A percentile compares a stretch with the other conserved stretches of the same genome.
Evolutionary conservation across 192 early-diverging fungal species (phyloP).

Genomic region (Podila horticola): DNA sequence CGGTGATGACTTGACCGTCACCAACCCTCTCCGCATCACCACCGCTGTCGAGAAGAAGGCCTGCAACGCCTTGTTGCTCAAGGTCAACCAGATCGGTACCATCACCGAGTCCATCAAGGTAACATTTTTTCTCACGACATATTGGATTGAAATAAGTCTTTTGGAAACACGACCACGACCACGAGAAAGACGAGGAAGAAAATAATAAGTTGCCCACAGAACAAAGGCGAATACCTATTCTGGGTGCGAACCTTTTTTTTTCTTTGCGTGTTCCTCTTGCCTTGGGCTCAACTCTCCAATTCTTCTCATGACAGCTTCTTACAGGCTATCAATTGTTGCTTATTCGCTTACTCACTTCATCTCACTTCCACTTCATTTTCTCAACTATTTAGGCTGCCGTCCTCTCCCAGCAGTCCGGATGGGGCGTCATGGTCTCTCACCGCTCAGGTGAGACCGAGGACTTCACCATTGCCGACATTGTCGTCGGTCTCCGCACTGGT

Average conservation of each 20-base stretch:
- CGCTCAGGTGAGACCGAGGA: conserved; percentile 99
- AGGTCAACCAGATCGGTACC: conserved; percentile 99
- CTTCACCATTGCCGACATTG: conserved; percentile 93
- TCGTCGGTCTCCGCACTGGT: conserved; percentile 93
- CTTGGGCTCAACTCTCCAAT: conserved; percentile 13
- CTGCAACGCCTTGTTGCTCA: conserved; percentile 94
- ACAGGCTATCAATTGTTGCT: conserved; percentile 13
- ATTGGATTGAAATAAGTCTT: neutral
- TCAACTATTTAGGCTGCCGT: conserved; percentile 65
- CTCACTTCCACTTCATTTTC: neutral
- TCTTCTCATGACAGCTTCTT: neutral
- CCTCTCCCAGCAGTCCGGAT: conserved; percentile 85
- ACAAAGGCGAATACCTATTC: neutral
- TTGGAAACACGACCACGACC: too few species aligned
- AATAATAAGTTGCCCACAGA: neutral
- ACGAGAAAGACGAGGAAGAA: neutral
- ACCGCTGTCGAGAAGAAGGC: conserved; percentile 95
- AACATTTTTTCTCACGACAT: neutral
- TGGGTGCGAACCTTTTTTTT: neutral
- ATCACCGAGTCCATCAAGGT: conserved; percentile 91
- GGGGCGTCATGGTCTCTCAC: conserved; percentile 99
- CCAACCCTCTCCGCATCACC: conserved; percentile 93
- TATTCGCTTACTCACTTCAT: neutral
- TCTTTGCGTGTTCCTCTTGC: conserved; percentile 31
- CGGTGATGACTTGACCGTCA: conserved; percentile 98